Percentiles rank a stretch among this genome's conserved stretches.
Evolutionary conservation across 2,329 filamentous ascomycete genomes (phyloP).

Genomic region (Verticillium tricorpus): DNA sequence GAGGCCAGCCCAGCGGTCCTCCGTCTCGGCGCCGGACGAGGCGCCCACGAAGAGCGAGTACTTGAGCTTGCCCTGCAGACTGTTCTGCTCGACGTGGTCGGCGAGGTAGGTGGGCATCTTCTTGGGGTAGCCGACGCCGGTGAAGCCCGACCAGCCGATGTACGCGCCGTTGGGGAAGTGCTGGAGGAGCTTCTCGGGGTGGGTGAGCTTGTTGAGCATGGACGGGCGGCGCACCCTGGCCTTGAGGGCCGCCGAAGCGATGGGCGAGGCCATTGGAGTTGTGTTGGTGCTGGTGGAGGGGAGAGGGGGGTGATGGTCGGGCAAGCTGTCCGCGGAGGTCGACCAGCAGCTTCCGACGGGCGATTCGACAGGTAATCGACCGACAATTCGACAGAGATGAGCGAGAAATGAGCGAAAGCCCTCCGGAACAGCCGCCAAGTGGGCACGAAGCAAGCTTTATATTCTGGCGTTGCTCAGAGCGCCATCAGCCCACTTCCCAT

Average conservation of each 20-base stretch:
- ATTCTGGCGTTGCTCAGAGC: neutral
- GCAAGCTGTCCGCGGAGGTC: neutral
- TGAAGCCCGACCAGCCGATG: conserved; percentile 89
- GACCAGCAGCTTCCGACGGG: neutral
- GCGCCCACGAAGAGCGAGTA: conserved; percentile 87
- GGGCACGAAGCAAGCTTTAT: neutral
- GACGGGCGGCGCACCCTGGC: conserved; percentile 71
- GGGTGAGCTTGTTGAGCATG: conserved; percentile 74
- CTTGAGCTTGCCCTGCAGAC: conserved; percentile 75
- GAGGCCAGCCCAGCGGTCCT: conserved; percentile 83
- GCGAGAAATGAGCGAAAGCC: neutral
- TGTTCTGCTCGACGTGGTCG: conserved; percentile 85
- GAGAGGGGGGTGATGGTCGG: conserved; percentile 4
- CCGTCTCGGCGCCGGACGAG: conserved; percentile 84
- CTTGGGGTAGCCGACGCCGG: conserved; percentile 84
- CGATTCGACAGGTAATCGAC: neutral
- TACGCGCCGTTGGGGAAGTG: conserved; percentile 83
- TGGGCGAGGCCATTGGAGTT: conserved; percentile 40
- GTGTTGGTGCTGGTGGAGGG: conserved; percentile 5
- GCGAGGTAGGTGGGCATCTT: conserved; percentile 81
- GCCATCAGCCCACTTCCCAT: neutral
- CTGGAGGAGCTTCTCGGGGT: conserved; percentile 73
- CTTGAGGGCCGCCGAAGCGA: conserved; percentile 70
- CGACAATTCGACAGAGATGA: neutral
- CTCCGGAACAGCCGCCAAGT: neutral